phyloP scores from a whole-genome alignment of 164 flowering plant genomes.

The Tinospora cordifolia region DNA sequence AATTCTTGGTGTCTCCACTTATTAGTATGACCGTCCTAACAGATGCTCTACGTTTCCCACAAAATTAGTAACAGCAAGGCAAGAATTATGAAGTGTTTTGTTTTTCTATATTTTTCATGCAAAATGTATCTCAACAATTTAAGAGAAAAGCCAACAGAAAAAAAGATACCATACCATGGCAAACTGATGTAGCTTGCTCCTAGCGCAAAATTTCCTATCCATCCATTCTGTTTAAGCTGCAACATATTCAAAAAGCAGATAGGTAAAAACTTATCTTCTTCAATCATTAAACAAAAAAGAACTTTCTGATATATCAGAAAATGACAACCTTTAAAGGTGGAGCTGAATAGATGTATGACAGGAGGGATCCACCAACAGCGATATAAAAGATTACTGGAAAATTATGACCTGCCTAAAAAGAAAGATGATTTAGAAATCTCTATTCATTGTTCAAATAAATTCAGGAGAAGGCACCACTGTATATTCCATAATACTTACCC shows the following conservation, averaged over 20 bases:
- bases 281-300: conserved; percentile 3
- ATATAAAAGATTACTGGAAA: conserved; percentile 76
- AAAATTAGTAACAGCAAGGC: too few species aligned
- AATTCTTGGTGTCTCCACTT: too few species aligned
- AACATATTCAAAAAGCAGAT: conserved; percentile 10
- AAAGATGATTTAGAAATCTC: conserved; percentile 11
- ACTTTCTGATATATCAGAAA: conserved; percentile 1
- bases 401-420: conserved; percentile 79
- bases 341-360: conserved; percentile 93
- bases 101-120: too few species aligned
- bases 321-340: conserved; percentile 85
- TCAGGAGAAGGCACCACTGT: neutral
- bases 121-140: too few species aligned
- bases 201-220: conserved; percentile 97
- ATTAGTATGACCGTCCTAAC: too few species aligned
- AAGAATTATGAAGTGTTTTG: too few species aligned
- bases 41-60: too few species aligned
- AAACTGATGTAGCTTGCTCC: conserved; percentile 96
- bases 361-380: conserved; percentile 87
- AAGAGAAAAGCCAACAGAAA: neutral
- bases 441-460: neutral
- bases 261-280: neutral
- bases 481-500: conserved; percentile 58
- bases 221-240: conserved; percentile 98
- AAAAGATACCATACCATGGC: conserved; percentile 62